phyloP scores from a whole-genome alignment of 768 basidiomycete species.

The Paxillus involutus region DNA sequence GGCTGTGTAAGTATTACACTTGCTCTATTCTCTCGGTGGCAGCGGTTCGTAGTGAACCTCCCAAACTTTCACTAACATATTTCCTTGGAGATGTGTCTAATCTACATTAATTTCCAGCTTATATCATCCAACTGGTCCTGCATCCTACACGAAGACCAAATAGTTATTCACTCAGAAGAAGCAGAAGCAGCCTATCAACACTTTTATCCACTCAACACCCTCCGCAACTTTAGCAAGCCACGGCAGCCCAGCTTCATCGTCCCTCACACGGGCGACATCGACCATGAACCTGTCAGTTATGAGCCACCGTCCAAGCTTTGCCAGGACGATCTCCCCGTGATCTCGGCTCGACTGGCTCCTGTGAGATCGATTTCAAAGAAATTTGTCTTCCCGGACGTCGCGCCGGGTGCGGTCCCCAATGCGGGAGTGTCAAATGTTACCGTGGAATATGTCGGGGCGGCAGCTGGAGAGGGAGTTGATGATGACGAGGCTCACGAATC shows the following conservation, averaged over 20 bases:
- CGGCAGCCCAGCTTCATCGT: constrained; percentile 23
- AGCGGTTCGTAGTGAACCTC: constrained; percentile 6
- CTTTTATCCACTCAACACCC: constrained; percentile 56
- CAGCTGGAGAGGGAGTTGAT: constrained; percentile 1
- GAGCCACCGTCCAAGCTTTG: constrained; percentile 5
- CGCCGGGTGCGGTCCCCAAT: neutral
- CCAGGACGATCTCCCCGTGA: constrained; percentile 36
- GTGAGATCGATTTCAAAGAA: constrained; percentile 48
- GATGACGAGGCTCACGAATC: neutral
- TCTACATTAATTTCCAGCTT: constrained; percentile 36
- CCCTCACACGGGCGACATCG: constrained; percentile 2
- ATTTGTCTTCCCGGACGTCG: constrained; percentile 47
- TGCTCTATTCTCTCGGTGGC: neutral
- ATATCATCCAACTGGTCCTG: constrained; percentile 78
- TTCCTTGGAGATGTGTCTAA: neutral
- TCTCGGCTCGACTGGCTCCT: constrained; percentile 45
- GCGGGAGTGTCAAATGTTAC: neutral
- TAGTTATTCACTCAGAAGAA: constrained; percentile 76
- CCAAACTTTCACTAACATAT: neutral
- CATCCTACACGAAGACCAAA: constrained; percentile 62
- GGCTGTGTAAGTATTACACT: constrained; percentile 55
- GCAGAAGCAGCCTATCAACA: constrained; percentile 63
- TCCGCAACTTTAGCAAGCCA: constrained; percentile 28
- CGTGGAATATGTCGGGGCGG: neutral
- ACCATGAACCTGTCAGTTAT: constrained; percentile 5